Evolutionary conservation across 2,329 filamentous ascomycete genomes (phyloP).

Genomic region (Claviceps monticola): DNA sequence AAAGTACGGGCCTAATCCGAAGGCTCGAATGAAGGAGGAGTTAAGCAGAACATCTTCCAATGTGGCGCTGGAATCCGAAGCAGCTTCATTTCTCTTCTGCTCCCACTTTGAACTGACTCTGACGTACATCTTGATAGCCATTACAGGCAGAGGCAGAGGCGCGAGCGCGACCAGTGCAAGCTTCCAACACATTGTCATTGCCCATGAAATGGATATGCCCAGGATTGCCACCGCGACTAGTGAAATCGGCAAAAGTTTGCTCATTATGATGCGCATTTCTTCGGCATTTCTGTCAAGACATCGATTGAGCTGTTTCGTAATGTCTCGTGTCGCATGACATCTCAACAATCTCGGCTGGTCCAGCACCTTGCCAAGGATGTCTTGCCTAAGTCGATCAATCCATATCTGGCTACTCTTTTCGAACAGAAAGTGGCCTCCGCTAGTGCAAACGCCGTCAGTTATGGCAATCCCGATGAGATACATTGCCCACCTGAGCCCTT

Average conservation of each 20-base stretch:
- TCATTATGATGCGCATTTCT: constrained; percentile 73
- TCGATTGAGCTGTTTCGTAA: constrained; percentile 48
- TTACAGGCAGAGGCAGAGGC: constrained; percentile 52
- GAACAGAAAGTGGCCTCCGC: constrained; percentile 54
- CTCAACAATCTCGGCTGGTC: constrained; percentile 57
- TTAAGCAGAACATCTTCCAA: constrained; percentile 66
- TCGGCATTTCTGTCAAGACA: constrained; percentile 72
- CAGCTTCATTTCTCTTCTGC: constrained; percentile 46
- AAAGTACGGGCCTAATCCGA: constrained; percentile 65
- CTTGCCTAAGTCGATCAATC: constrained; percentile 56
- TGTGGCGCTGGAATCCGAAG: constrained; percentile 38
- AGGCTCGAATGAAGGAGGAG: constrained; percentile 61
- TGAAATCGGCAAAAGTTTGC: constrained; percentile 59
- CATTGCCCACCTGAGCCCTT: constrained; percentile 53
- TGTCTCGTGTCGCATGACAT: constrained; percentile 60
- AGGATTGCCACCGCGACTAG: constrained; percentile 57
- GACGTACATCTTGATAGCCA: constrained; percentile 51
- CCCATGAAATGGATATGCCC: constrained; percentile 57
- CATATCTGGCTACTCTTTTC: constrained; percentile 62
- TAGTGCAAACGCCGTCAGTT: constrained; percentile 51
- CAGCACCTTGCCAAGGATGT: constrained; percentile 56
- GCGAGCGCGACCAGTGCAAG: constrained; percentile 64
- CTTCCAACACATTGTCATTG: constrained; percentile 61
- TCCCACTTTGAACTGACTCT: constrained; percentile 60
- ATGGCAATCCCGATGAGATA: constrained; percentile 54